Base-by-base conservation (phyloP, 306 rosid species). In the Psophocarpus tetragonolobus region DNA sequence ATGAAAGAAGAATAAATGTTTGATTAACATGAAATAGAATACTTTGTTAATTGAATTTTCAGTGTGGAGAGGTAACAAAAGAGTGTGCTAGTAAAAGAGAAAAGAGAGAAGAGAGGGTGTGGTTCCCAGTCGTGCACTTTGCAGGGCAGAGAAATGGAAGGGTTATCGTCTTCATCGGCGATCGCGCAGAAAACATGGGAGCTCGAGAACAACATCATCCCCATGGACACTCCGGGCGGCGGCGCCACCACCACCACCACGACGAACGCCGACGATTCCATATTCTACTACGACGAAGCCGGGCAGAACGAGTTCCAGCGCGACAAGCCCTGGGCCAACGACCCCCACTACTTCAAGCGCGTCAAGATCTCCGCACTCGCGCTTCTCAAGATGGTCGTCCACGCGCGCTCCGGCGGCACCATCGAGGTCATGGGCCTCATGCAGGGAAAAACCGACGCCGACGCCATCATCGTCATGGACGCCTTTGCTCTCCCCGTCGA, bases 341-440 rank as follows among this genome's bases (percentile, higher is more conserved):
- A 96, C 50, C 98, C 98, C 4, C 96, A 91, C 89, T 92, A 66
- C 82, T 96, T 96, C 93, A 96, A 92, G 90, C 98, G 94, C 50
- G 99, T 92, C 17, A 96, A 87, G 91, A 91, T 96, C 90, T 96
- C 98, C 23, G 99, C 99, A 27, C 94, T 96, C 61, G 98, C 99
- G 0, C 90, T 96, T 13, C 92, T 96, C 36, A 96, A 96, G 91
- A 96, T 96, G 99, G 99, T 96, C 1, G 98, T 92, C 15, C 99
- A 96, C 41, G 97, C 99, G 3, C 99, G 98, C 84, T 92, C 98
- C 29, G 99, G 98, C 1, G 98, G 99, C 20, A 92, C 91, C 79
- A 88, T 96, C 77, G 99, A 96, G 77, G 94, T 96, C 70, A 96
- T 92, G 99, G 99, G 99, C 12, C 96, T 96, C 26, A 96, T 96